A percentile compares a stretch with the other conserved stretches of the same genome.
These are phyloP conservation scores for Emydomyces testavorans DNA, from an alignment of 2,329 filamentous ascomycete species.

Conservation along the genomic window DNA sequence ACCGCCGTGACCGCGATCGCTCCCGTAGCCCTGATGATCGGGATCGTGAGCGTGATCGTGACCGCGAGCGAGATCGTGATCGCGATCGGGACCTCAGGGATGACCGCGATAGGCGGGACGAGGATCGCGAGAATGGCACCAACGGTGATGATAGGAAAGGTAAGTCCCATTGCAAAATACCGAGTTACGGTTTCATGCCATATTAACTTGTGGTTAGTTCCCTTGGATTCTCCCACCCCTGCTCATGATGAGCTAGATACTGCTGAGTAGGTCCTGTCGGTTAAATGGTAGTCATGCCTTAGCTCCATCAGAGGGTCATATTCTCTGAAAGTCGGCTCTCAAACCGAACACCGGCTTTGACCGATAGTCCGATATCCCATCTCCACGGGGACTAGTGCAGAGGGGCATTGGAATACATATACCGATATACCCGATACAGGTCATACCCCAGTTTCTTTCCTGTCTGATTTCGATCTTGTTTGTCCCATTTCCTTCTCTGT, in stretches of 20 bases:
- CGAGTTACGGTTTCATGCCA: neutral
- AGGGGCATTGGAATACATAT: neutral
- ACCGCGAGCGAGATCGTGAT: constrained; percentile 48
- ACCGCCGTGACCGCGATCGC: constrained; percentile 61
- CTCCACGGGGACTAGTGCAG: neutral
- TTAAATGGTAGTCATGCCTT: constrained; percentile 1
- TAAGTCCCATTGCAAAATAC: constrained; percentile 30
- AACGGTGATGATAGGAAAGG: constrained; percentile 89
- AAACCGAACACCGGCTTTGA: neutral
- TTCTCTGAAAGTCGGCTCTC: neutral
- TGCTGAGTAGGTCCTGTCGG: constrained; percentile 52
- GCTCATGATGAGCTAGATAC: constrained; percentile 92
- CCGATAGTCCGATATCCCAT: neutral
- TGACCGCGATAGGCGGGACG: constrained; percentile 49
- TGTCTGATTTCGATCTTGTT: neutral
- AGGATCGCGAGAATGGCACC: constrained; percentile 62
- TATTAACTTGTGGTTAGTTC: constrained; percentile 26
- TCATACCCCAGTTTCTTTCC: constrained; percentile 3
- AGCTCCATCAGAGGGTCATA: constrained; percentile 1
- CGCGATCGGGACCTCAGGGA: constrained; percentile 43
- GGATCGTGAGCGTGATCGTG: constrained; percentile 41
- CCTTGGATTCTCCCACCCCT: constrained; percentile 66
- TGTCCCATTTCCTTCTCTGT: neutral
- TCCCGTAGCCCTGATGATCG: constrained; percentile 52
- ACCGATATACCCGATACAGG: neutral